Evolutionary conservation across 2,329 filamentous ascomycete species (phyloP).

Genomic region (Ceratocystis eucalypticola): DNA sequence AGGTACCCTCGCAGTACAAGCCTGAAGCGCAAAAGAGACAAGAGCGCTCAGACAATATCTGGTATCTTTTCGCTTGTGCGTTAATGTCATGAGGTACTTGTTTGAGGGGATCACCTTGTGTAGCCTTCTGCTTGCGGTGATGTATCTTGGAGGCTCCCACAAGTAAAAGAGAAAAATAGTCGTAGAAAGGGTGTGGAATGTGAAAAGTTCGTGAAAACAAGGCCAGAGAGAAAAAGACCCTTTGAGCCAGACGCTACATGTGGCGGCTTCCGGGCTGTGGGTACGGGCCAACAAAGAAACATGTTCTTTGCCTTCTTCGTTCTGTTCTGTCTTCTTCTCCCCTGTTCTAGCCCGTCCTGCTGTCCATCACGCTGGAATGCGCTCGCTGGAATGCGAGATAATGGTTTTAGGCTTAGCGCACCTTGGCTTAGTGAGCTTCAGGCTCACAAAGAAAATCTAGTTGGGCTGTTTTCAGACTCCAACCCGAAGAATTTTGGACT

Average conservation of each 20-base stretch:
- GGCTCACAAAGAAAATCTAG: too few relatives aligned
- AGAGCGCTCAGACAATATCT: constrained; percentile 2
- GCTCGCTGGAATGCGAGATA: background rate
- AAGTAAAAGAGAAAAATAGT: background rate
- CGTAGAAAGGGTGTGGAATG: too few relatives aligned
- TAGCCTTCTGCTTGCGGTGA: background rate
- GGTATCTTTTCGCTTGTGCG: constrained; percentile 7
- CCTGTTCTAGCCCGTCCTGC: too few relatives aligned
- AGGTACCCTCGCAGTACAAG: constrained; percentile 2
- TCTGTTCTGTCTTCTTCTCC: too few relatives aligned
- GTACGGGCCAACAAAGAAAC: too few relatives aligned
- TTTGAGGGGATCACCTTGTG: background rate
- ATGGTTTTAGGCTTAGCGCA: background rate
- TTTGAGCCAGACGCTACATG: background rate
- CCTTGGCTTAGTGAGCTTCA: background rate
- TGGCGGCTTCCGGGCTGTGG: too few relatives aligned
- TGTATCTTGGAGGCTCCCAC: background rate
- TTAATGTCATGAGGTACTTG: background rate
- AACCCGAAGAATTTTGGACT: background rate
- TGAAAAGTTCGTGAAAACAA: background rate
- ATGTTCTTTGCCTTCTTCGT: too few relatives aligned
- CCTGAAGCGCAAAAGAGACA: background rate
- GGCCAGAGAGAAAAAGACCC: background rate
- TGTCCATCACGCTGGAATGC: background rate
- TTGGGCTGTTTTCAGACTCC: background rate